A percentile compares a stretch with the other conserved stretches of the same genome.
phyloP scores from a whole-genome alignment of 2,329 filamentous ascomycete genomes.

The Ophiostoma quercus region DNA sequence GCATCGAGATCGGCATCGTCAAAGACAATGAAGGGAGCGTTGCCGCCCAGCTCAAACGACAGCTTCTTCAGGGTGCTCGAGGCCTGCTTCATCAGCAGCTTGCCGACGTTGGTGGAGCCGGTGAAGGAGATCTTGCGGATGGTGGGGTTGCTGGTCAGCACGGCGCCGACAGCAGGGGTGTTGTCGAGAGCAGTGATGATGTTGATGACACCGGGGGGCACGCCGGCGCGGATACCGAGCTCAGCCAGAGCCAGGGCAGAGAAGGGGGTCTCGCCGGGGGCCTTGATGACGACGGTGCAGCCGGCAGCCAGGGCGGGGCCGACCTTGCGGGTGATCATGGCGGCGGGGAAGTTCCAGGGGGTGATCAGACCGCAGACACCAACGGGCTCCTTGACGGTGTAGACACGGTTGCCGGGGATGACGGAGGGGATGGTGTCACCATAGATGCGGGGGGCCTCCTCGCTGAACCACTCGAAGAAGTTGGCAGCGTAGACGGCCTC shows the following conservation, averaged over 20 bases:
- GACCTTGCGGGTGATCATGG: constrained; percentile 68
- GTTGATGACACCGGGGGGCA: constrained; percentile 88
- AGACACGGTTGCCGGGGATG: constrained; percentile 65
- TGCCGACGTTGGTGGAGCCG: constrained; percentile 65
- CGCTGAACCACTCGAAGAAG: constrained; percentile 77
- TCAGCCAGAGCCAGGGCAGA: constrained; percentile 84
- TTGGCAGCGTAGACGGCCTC: constrained; percentile 68
- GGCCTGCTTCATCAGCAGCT: constrained; percentile 83
- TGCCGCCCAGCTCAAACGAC: constrained; percentile 88
- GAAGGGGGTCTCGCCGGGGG: constrained; percentile 86
- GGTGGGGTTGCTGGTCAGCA: constrained; percentile 68
- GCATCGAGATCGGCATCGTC: constrained; percentile 86
- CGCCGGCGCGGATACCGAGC: constrained; percentile 77
- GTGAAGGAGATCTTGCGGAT: constrained; percentile 94
- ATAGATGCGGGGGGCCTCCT: constrained; percentile 68
- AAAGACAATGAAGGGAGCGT: constrained; percentile 94
- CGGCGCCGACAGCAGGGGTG: constrained; percentile 70
- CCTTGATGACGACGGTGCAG: constrained; percentile 89
- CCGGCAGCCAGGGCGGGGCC: constrained; percentile 82
- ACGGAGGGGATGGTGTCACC: constrained; percentile 70
- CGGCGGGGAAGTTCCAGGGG: constrained; percentile 82
- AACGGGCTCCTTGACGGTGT: constrained; percentile 76
- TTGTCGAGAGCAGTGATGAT: constrained; percentile 75
- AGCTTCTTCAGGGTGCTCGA: constrained; percentile 74
- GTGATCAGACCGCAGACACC: constrained; percentile 80